A percentile compares a stretch with the other conserved stretches of the same genome.
These are phyloP conservation scores for Escovopsis sp. DNA, from an alignment of 2,329 filamentous ascomycete species.

Conservation along the genomic window DNA sequence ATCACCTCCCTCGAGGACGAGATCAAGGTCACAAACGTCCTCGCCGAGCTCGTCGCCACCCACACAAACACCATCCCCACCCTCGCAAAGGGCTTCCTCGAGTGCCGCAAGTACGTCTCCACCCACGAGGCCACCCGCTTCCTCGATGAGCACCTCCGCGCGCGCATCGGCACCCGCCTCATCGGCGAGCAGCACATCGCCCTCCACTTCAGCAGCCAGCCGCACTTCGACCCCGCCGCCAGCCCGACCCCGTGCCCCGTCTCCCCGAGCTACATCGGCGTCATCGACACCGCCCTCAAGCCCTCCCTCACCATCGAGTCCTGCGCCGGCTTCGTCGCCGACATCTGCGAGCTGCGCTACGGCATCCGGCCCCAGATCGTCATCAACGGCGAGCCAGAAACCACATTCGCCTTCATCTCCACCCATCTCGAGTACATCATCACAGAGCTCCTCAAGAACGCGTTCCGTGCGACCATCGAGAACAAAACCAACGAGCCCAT, in stretches of 20 bases:
- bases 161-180: constrained; percentile 82
- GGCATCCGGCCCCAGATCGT: constrained; percentile 68
- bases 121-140: constrained; percentile 76
- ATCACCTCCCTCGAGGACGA: constrained; percentile 64
- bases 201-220: constrained; percentile 58
- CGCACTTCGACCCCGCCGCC: constrained; percentile 46
- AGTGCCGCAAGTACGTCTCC: constrained; percentile 81
- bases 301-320: constrained; percentile 69
- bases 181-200: constrained; percentile 96
- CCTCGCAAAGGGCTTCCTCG: constrained; percentile 80
- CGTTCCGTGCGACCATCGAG: constrained; percentile 87
- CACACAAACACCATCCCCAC: constrained; percentile 91
- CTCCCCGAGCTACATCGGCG: constrained; percentile 65
- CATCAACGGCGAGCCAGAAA: constrained; percentile 73
- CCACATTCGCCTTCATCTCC: constrained; percentile 86
- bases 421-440: constrained; percentile 97
- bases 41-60: constrained; percentile 89
- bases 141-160: constrained; percentile 83
- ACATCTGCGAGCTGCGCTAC: constrained; percentile 94
- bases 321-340: constrained; percentile 81
- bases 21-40: constrained; percentile 77
- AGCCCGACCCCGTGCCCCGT: constrained; percentile 36
- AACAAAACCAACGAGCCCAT: constrained; percentile 68
- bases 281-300: constrained; percentile 81
- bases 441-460: constrained; percentile 92